Percentiles rank a stretch among this genome's conserved stretches.
These are phyloP conservation scores for Neurospora sp. DNA, from an alignment of 495 filamentous ascomycete genomes.

Conservation along the genomic window DNA sequence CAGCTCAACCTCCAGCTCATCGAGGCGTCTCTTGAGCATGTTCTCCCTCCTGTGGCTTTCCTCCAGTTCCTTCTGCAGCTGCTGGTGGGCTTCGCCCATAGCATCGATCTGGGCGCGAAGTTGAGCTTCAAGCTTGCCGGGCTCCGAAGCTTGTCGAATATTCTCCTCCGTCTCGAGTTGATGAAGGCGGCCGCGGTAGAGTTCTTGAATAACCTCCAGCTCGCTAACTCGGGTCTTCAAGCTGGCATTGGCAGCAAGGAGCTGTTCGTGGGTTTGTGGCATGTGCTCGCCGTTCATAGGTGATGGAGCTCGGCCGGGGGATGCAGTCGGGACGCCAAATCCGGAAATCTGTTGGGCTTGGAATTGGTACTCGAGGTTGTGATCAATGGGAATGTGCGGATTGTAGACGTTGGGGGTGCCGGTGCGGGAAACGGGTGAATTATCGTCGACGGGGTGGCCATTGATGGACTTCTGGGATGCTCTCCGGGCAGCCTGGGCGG, in stretches of 20 bases:
- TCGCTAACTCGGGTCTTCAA: constrained; percentile 88
- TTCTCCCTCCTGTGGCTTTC: constrained; percentile 68
- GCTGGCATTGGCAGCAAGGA: constrained; percentile 65
- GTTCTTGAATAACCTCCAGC: constrained; percentile 88
- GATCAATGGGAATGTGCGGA: constrained; percentile 54
- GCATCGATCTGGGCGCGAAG: constrained; percentile 34
- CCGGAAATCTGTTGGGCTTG: constrained; percentile 34
- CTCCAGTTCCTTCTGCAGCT: constrained; percentile 54
- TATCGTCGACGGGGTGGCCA: constrained; percentile 65
- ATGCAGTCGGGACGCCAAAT: constrained; percentile 48
- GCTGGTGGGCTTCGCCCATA: constrained; percentile 27
- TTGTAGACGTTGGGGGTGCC: constrained; percentile 64
- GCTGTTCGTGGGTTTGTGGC: constrained; percentile 68
- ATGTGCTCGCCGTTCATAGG: constrained; percentile 64
- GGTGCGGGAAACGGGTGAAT: constrained; percentile 81
- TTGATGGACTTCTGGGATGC: constrained; percentile 61
- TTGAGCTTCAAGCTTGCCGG: constrained; percentile 36
- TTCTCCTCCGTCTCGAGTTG: constrained; percentile 73
- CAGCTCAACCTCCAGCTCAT: constrained; percentile 60
- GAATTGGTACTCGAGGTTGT: constrained; percentile 55
- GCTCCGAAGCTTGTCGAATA: constrained; percentile 47
- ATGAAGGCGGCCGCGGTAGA: constrained; percentile 79
- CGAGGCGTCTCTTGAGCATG: constrained; percentile 69
- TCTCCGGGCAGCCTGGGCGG: constrained; percentile 40
- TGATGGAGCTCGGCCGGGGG: constrained; percentile 54